Base-by-base conservation (phyloP, 78 protist genomes). In the Protostelium mycophagum region DNA sequence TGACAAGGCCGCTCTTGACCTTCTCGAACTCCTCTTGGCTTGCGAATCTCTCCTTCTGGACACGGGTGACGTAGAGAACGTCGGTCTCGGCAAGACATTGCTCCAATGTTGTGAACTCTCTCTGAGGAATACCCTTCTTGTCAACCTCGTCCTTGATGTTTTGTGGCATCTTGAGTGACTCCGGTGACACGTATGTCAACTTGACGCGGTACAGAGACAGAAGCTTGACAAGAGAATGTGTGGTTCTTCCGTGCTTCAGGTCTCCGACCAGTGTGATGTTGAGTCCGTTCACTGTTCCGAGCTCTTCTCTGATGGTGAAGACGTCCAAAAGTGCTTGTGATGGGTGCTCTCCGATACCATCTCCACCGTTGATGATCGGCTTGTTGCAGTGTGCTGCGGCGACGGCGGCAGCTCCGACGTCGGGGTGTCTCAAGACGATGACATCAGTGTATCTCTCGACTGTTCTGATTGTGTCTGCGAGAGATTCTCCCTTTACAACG, bases 321-420 rank as follows among this genome's bases (percentile, higher is more conserved):
- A 96, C 39, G 83, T 98, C 99, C 39, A 97, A 94, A 1, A 98
- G 94, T 1, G 98, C 98, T 92, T 96, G 97, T 31, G 99, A 93
- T 35, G 99, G 99, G 92, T 98, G 99, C 91, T 98, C 99, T 73
- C 99, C 99, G 10, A 90, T 36, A 84, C 99, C 99, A 63, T 98
- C 98, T 87, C 99, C 99, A 16, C 96, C 98, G 88, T 96, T 97
- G 94, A 98, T 96, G 88, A 98, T 86, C 63, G 99, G 98, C 90
- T 89, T 90, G n/a, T 85, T 83, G 73, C 93, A 63, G 35, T 51
- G 83, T 0, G 16, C 37, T 23, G 97, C 94, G 0, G 98, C 98
- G 35, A 35, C 28, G 23, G 85, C 87, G 23, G 90, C 92, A 25
- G 95, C 35, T 28, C 98, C 99, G 83, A 36, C 83, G 28, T 85